These are phyloP conservation scores for Ailanthus altissimus DNA, from an alignment of 345 rosid species.

Conservation along the genomic window DNA sequence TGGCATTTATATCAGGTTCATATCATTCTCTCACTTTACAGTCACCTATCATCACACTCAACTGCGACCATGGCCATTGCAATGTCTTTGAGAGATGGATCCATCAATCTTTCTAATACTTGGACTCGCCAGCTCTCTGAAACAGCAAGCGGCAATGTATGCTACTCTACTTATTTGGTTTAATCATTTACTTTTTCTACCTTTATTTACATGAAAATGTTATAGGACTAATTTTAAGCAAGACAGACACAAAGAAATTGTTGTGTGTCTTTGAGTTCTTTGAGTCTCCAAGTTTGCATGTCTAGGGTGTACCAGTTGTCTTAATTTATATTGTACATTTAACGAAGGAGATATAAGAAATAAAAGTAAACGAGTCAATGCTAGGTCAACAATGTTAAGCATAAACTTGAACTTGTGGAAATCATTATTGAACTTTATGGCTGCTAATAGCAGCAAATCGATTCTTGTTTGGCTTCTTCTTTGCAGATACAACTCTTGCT, in stretches of 20 bases:
- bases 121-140: conserved; percentile 95
- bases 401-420: neutral
- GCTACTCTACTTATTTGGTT: conserved; percentile 22
- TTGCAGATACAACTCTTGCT: conserved; percentile 73
- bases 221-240: neutral
- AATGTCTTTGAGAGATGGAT: conserved; percentile 84
- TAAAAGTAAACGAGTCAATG: neutral
- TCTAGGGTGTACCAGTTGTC: neutral
- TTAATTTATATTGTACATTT: neutral
- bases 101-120: conserved; percentile 85
- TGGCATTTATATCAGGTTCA: conserved; percentile 6
- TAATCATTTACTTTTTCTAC: neutral
- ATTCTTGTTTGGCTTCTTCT: conserved; percentile 13
- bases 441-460: conserved; percentile 20
- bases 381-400: neutral
- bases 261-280: neutral
- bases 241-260: conserved; percentile 8
- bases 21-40: conserved; percentile 36
- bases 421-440: neutral
- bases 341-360: neutral
- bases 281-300: neutral
- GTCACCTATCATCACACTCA: conserved; percentile 77
- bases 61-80: conserved; percentile 72
- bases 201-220: neutral
- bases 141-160: conserved; percentile 81